Evolutionary conservation across 23 red algal genomes (phyloP), one percentile per base, ranked within the genome.

Genomic region (Agarophyton chilense): DNA sequence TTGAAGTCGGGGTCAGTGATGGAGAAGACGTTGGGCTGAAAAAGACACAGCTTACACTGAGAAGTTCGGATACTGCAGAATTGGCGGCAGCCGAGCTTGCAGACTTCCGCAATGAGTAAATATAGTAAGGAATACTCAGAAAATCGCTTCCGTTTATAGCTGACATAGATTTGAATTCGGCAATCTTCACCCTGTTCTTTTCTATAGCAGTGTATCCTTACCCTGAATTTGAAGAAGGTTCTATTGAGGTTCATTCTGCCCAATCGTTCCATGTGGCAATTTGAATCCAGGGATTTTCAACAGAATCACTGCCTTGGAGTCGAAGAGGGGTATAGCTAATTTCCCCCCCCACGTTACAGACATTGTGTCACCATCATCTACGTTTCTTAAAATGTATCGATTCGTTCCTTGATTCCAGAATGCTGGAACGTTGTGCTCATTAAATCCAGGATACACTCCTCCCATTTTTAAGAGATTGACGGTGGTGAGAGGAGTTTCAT

Each of bases 181-280:
- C 81, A 1, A 52, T 70, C 62, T 85, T 85, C 14, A 18, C 17
- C 13, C 61, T 29, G 53, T 57, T 65, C 31, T 58, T 85, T 44
- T 85, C 81, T 7, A 85, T 10, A 22, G 81, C 38, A 12, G 22
- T 67, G 31, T 85, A 85, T 4, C 81, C 81, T 42, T 85, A 85
- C 13, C 60, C 71, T 8, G 18, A 58, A 11, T 42, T n/a, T 13
- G 81, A 40, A 10, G 81, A 58, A 29, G 81, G 81, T 24, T 85
- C 81, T 0, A 85, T 72, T 13, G 81, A 85, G n/a, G 81, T 85
- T 35, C 81, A 58, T 52, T 85, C 81, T 0, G 81, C 60, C 81
- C 81, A 85, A 31, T 85, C 81, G 51, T 85, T 85, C 81, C 81
- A 85, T 16, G 81, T 85, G 21, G 81, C 81, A 34, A 85, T 85